Evolutionary conservation across 2,329 filamentous ascomycete genomes (phyloP).

Genomic region (Scortechinia acanthostroma): DNA sequence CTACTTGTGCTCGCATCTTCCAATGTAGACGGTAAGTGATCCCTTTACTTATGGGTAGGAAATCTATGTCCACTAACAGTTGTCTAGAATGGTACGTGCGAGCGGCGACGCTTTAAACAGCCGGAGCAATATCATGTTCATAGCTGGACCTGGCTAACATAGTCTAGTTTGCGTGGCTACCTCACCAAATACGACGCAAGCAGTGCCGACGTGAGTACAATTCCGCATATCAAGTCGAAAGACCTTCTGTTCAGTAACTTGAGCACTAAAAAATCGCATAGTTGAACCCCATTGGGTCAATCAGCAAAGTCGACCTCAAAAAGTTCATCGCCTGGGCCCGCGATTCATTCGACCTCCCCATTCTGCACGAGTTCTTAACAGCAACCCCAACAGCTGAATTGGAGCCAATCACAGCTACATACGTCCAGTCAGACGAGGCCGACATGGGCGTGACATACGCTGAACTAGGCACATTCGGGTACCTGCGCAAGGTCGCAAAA

Average conservation of each 20-base stretch:
- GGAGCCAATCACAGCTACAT: constrained; percentile 26
- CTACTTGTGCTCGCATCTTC: constrained; percentile 55
- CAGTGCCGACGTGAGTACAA: constrained; percentile 38
- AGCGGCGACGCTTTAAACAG: too few species aligned
- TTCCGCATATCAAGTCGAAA: too few species aligned
- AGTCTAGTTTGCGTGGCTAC: constrained; percentile 32
- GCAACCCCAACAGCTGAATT: constrained; percentile 48
- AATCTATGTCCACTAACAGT: neutral
- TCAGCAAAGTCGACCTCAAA: constrained; percentile 57
- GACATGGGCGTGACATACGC: constrained; percentile 33
- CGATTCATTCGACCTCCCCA: constrained; percentile 48
- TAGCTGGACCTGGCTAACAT: too few species aligned
- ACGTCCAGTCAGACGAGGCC: constrained; percentile 26
- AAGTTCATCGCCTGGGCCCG: constrained; percentile 53
- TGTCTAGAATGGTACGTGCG: neutral
- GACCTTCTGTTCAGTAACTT: neutral
- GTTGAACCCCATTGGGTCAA: constrained; percentile 42
- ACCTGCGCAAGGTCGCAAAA: constrained; percentile 28
- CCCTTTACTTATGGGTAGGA: neutral
- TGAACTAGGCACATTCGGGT: constrained; percentile 27
- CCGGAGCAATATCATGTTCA: too few species aligned
- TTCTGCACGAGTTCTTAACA: constrained; percentile 54
- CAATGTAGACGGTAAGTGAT: constrained; percentile 42
- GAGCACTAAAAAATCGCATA: neutral
- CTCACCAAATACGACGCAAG: constrained; percentile 59